Evolutionary conservation across 257 asterid genomes (phyloP).

Genomic region (Misopates orontium): DNA sequence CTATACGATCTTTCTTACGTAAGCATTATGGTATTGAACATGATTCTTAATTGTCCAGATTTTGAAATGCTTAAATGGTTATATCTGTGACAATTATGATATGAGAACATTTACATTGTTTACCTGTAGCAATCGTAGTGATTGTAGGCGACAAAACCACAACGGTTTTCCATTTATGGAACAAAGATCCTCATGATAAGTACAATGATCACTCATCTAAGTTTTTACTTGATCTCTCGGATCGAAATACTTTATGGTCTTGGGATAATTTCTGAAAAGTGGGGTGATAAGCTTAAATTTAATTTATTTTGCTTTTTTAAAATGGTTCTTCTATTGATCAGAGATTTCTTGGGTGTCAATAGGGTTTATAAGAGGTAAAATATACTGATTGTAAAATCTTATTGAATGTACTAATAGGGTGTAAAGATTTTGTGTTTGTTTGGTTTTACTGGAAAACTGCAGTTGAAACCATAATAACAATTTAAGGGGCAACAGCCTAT

Average conservation of each 20-base stretch:
- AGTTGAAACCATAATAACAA: neutral
- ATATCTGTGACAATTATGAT: neutral
- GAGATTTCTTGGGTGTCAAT: neutral
- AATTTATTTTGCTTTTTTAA: neutral
- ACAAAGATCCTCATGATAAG: neutral
- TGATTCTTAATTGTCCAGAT: neutral
- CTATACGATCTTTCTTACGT: constrained; percentile 1
- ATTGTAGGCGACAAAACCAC: neutral
- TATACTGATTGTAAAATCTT: neutral
- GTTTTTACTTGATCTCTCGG: neutral
- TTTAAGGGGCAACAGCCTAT: neutral
- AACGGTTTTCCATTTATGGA: neutral
- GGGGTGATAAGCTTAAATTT: neutral
- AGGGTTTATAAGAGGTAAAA: neutral
- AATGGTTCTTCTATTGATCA: neutral
- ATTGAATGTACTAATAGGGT: neutral
- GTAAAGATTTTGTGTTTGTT: neutral
- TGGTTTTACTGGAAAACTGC: neutral
- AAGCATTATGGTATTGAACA: neutral
- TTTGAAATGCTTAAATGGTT: neutral
- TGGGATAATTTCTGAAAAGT: neutral
- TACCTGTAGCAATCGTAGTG: neutral
- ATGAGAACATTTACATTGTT: neutral
- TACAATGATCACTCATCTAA: constrained; percentile 13
- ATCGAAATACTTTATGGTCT: neutral